Base-by-base conservation (phyloP, 331 rosid genomes). In the Malus hybrid region DNA sequence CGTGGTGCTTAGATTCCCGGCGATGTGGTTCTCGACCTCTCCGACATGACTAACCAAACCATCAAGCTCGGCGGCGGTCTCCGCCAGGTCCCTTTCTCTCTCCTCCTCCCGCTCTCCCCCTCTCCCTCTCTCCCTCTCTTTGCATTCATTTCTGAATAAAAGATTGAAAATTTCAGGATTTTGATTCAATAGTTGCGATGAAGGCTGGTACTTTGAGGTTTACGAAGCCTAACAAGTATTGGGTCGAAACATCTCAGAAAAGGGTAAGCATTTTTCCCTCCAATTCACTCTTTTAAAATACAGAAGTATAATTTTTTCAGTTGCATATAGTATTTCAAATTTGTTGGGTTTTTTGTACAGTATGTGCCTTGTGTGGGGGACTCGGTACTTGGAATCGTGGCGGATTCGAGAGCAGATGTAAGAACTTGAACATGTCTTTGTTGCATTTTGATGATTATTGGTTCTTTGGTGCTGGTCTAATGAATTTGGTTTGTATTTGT, bases 21-120 rank as follows among this genome's bases (percentile, higher is more conserved):
- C 24, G 98, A 94, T 77, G 92, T 87, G 67, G 91, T 85, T 71
- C 91, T 94, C 56, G 95, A 94, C 66, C 88, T 94, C 24, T 87
- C 95, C 42, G 81, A 18, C 86, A 87, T 94, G 95, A 62, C 86
- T 42, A 87, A 94, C 81, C 93, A 88, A 67, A 94, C 97, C 24
- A 86, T 94, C 74, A 94, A 90, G 88, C 99, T 95, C 36, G 99
- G 97, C 62, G 87, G 97, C 1, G 97, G 99, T 71, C 91, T 95
- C 46, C 88, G 85, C 36, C 99, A 90, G 96, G 97, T 87, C 67
- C 13, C 55, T 80, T 10, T 54, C 31, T 39, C 50, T 79, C 44
- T 9, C 44, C 2, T 3, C 2, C 3, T 8, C 44, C 2, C 44
- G 0, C 16, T 67, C 3, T n/a, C 61, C 1, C 28, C 10, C 14